Evolutionary conservation across 169 alveolate genomes (phyloP), one percentile per base, ranked within the genome.

Genomic region (Cryptosporidium sp.): DNA sequence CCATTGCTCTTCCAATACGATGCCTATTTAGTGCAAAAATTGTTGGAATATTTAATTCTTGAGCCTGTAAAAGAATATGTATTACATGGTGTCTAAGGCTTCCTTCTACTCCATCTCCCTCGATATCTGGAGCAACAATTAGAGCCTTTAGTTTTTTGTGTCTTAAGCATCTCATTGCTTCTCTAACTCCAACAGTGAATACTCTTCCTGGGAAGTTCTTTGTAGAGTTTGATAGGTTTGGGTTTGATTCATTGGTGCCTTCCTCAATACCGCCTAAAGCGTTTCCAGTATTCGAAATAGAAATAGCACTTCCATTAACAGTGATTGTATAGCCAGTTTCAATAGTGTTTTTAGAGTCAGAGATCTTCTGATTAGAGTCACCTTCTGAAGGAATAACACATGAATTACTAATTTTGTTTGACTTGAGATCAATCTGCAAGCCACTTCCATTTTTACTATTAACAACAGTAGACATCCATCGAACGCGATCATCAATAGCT

Each of bases 1-100:
- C 89, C 89, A 80, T 80, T n/a, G 89, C 89, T 39, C 89, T 60
- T n/a, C 89, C 89, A 48, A 80, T 80, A 26, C 89, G 31, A 42
- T 80, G 89, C 37, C 89, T 80, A 45, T 80, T 80, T 4, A 80
- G 62, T 10, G 89, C 89, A 62, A 80, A 80, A 23, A 80, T 80
- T 18, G 68, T 65, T 26, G 89, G 89, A 37, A 80, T 80, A 62
- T 80, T 80, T n/a, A 80, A 62, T 45, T 80, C 89, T n/a, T 80
- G 89, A 65, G 89, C 89, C n/a, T 80, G 89, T 44, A 80, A 14
- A 6, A 80, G 89, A 44, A 80, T 80, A 48, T 80, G 89, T 18
- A 80, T 80, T 23, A 80, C 89, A 80, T 80, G 89, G 42, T 80
- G 89, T 67, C 89, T 80, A 37, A 80, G 45, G 16, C 89, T 65